Evolutionary conservation across 208 protist species (phyloP), one percentile per base, ranked within the genome.

Genomic region (Wallacemonas sp.): DNA sequence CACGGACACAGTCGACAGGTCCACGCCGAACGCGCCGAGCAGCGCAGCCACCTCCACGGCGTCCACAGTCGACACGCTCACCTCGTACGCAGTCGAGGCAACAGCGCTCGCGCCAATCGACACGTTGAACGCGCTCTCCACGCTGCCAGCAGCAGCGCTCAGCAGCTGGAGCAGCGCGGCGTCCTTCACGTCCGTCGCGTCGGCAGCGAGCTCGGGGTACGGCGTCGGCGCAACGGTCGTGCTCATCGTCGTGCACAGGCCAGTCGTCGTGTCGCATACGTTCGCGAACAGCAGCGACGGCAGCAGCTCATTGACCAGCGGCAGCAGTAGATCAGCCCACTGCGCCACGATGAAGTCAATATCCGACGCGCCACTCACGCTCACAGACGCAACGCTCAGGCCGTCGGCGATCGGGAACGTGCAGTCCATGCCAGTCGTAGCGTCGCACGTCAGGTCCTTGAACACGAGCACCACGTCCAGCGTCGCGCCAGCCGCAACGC

Each of bases 351-450:
- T 56, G 27, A 24, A 56, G 24, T 34, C 48, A 8, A 56, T 56
- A 5, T 33, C 48, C 8, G 27, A 33, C 12, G 9, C n/a, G 12
- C 48, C 48, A 23, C 8, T 34, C 24, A 56, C 48, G 11, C 26
- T 11, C 5, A 56, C 24, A 19, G 21, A 16, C 8, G 8, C 0
- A 23, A 56, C 32, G 12, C 21, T 56, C 5, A 56, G 48, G 12
- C 48, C 48, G 48, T n/a, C 48, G 9, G 5, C 48, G 12, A 56
- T 56, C 24, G 48, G 48, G 48, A 56, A 56, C 26, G 48, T 56
- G 48, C 48, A 56, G 48, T 56, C 48, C 48, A 56, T 56, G 21
- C 48, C 48, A 19, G 48, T 56, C 48, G 48, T 8, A 6, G 48
- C 24, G 27, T 56, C 48, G 48, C 48, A 56, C 12, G 6, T 11